phyloP scores from a whole-genome alignment of 1,284 basidiomycete species.

The Pseudozyma flocculosa region DNA sequence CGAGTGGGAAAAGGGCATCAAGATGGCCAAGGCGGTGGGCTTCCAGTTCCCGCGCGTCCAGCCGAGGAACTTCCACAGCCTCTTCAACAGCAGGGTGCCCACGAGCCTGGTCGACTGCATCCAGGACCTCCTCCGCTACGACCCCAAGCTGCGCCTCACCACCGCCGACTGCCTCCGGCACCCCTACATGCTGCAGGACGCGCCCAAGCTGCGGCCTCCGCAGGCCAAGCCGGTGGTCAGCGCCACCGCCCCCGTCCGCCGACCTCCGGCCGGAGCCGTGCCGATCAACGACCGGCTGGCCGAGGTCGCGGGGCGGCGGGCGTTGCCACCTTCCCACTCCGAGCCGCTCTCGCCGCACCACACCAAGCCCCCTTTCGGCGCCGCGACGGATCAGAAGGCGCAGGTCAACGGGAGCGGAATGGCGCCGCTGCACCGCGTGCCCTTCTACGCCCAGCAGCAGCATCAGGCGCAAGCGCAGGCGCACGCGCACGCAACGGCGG shows the following conservation, averaged over 20 bases:
- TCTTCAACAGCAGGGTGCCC: constrained; percentile 79
- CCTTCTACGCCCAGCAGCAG: constrained; percentile 10
- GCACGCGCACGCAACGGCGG: not conserved
- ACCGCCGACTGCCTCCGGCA: constrained; percentile 84
- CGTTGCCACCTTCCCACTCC: constrained; percentile 39
- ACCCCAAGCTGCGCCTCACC: constrained; percentile 81
- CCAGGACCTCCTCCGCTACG: constrained; percentile 84
- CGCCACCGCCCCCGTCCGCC: constrained; percentile 26
- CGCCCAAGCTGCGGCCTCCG: constrained; percentile 60
- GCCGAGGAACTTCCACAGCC: constrained; percentile 73
- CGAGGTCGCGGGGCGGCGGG: constrained; percentile 9
- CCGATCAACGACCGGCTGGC: not conserved
- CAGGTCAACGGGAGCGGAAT: constrained; percentile 22
- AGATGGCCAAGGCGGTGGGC: constrained; percentile 81
- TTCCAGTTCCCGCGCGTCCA: constrained; percentile 82
- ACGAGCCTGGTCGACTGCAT: constrained; percentile 86
- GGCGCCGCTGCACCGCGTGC: constrained; percentile 9
- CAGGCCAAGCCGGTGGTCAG: constrained; percentile 31
- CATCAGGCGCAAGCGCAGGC: not conserved
- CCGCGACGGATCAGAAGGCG: constrained; percentile 28
- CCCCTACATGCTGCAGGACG: constrained; percentile 73
- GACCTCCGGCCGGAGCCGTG: constrained; percentile 2
- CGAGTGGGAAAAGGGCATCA: constrained; percentile 78
- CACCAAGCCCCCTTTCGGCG: constrained; percentile 33
- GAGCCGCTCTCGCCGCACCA: constrained; percentile 20